A percentile compares a stretch with the other conserved stretches of the same genome.
These are phyloP conservation scores for Puccinia horiana DNA, from an alignment of 1,284 basidiomycete species.

Conservation along the genomic window DNA sequence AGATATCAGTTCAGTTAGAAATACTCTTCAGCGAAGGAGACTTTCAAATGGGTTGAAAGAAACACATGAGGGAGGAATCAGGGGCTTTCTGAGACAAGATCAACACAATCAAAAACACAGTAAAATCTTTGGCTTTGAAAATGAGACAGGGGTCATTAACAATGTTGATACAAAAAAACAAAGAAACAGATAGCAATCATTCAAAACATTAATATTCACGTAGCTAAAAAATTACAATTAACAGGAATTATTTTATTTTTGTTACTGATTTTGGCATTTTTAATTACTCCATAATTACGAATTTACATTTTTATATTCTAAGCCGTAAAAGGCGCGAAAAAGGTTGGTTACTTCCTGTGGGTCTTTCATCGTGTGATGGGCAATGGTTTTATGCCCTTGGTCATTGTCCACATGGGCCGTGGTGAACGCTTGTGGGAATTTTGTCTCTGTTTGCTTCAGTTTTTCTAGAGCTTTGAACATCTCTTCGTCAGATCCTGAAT, in stretches of 20 bases:
- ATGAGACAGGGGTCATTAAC: no score
- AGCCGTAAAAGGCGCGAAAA: neutral
- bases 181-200: no score
- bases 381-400: neutral
- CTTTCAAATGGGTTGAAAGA: no score
- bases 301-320: neutral
- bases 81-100: no score
- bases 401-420: conserved; percentile 8
- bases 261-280: neutral
- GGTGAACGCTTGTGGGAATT: neutral
- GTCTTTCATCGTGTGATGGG: neutral
- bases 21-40: no score
- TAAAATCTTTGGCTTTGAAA: no score
- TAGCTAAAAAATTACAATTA: no score
- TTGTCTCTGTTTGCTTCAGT: neutral
- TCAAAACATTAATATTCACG: no score
- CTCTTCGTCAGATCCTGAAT: conserved; percentile 6
- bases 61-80: no score
- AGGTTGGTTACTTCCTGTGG: neutral
- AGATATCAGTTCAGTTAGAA: no score
- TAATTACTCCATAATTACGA: neutral
- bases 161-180: no score
- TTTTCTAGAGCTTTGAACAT: neutral
- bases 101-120: no score
- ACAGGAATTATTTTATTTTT: neutral